Conservation (phyloP, 2,329 filamentous ascomycete species). For the Pseudogymnoascus sp. region DNA sequence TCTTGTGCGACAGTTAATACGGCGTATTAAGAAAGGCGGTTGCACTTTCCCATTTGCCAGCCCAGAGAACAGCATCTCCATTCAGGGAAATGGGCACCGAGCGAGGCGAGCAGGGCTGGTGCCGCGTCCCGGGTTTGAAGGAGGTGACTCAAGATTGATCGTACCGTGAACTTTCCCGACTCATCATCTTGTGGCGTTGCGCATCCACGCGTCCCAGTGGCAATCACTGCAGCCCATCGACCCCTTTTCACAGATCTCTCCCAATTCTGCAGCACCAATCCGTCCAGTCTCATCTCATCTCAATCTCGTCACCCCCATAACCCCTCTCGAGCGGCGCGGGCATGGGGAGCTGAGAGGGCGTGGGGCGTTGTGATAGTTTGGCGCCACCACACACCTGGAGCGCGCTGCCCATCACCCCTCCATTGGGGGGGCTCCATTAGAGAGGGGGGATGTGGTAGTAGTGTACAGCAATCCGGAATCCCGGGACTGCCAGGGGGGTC, state of each 20-base stretch:
- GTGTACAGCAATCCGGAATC: background rate
- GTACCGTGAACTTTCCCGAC: background rate
- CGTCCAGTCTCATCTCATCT: background rate
- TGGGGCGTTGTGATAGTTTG: background rate
- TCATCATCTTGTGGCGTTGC: conserved; percentile 4
- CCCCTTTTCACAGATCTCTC: background rate
- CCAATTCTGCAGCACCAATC: background rate
- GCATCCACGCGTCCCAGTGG: background rate
- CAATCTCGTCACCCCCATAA: background rate
- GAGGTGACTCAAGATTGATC: background rate
- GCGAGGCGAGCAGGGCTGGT: conserved; percentile 2
- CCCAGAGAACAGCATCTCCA: background rate
- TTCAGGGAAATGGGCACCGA: background rate
- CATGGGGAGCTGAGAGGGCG: background rate
- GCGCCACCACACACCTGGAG: background rate
- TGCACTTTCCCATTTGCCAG: background rate
- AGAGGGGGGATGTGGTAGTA: background rate
- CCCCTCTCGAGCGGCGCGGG: background rate
- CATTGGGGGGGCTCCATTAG: background rate
- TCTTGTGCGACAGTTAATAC: background rate
- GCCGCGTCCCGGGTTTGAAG: background rate
- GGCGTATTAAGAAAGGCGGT: background rate
- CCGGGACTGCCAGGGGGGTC: background rate
- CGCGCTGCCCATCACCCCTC: background rate
- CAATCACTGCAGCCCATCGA: background rate